A percentile compares a stretch with the other conserved stretches of the same genome.
Evolutionary conservation across 495 filamentous ascomycete species (phyloP).

Genomic region (Penicillium odoratum): DNA sequence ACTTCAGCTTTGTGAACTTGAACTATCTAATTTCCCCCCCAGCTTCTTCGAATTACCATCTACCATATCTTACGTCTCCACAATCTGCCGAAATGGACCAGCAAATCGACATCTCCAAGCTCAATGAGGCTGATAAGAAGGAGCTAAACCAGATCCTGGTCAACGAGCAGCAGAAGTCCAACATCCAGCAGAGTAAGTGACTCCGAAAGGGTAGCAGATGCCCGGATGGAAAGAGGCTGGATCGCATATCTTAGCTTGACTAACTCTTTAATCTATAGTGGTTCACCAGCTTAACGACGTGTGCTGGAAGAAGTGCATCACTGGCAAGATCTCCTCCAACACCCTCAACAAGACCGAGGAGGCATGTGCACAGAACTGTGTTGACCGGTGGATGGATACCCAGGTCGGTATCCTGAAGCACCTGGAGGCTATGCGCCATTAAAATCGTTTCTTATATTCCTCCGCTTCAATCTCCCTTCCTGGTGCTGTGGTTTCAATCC

Average conservation of each 20-base stretch:
- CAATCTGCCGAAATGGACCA: slow-evolving; percentile 37
- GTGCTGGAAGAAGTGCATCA: slow-evolving; percentile 92
- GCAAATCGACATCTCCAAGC: slow-evolving; percentile 62
- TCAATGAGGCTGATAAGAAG: slow-evolving; percentile 78
- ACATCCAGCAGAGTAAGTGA: slow-evolving; percentile 76
- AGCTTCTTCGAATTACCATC: slow-evolving; percentile 5
- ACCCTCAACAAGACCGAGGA: slow-evolving; percentile 75
- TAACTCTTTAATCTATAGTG: slow-evolving; percentile 42
- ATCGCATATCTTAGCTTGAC: neutral
- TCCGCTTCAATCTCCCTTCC: slow-evolving; percentile 1
- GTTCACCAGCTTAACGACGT: slow-evolving; percentile 82
- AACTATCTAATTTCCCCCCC: neutral
- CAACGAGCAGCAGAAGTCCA: slow-evolving; percentile 78
- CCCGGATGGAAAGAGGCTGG: neutral
- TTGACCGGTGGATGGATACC: slow-evolving; percentile 89
- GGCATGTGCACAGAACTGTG: slow-evolving; percentile 83
- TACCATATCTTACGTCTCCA: neutral
- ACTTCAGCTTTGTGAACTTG: neutral
- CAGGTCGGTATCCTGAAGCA: slow-evolving; percentile 79
- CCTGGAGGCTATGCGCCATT: slow-evolving; percentile 63
- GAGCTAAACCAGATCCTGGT: slow-evolving; percentile 80
- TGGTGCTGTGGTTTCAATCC: neutral
- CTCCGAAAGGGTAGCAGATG: neutral
- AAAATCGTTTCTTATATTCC: slow-evolving; percentile 7
- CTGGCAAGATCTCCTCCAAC: slow-evolving; percentile 61